These are phyloP conservation scores for Pichia sp. DNA, from an alignment of 1,139 yeast species.

Conservation along the genomic window DNA sequence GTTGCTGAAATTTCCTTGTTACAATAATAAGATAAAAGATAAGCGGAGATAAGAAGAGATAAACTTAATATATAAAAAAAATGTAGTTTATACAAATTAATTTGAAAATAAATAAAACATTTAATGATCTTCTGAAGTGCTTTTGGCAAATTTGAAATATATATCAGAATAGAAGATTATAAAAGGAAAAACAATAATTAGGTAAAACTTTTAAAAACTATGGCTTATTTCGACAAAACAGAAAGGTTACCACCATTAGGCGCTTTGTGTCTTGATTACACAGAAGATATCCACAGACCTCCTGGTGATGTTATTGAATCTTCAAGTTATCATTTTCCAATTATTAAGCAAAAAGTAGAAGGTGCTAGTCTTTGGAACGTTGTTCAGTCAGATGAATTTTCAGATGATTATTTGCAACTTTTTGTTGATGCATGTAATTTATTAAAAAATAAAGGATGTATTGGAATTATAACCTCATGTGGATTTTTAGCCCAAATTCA, in stretches of 20 bases:
- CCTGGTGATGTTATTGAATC: constrained; percentile 15
- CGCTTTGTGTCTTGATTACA: constrained; percentile 26
- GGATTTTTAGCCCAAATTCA: constrained; percentile 29
- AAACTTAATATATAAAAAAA: no score
- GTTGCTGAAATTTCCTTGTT: no score
- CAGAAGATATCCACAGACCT: constrained; percentile 26
- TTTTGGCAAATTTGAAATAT: no score
- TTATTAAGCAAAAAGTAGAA: constrained; percentile 19
- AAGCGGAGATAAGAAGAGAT: no score
- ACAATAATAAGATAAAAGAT: no score
- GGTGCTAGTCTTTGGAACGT: constrained; percentile 14
- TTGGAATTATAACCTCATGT: constrained; percentile 19
- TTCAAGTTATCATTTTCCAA: constrained; percentile 11
- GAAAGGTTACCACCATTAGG: constrained; percentile 25
- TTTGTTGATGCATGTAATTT: constrained; percentile 13
- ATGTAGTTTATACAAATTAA: no score
- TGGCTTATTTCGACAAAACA: constrained; percentile 22
- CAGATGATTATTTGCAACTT: constrained; percentile 9
- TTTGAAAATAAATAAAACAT: no score
- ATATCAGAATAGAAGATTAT: no score
- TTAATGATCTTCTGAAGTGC: no score
- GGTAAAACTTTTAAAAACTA: not conserved
- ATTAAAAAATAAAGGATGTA: constrained; percentile 13
- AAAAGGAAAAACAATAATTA: no score
- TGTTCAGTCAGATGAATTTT: constrained; percentile 5